A percentile compares a stretch with the other conserved stretches of the same genome.
Conservation (phyloP, 192 early-diverging fungal genomes). For the Umbelopsis vinacea region DNA sequence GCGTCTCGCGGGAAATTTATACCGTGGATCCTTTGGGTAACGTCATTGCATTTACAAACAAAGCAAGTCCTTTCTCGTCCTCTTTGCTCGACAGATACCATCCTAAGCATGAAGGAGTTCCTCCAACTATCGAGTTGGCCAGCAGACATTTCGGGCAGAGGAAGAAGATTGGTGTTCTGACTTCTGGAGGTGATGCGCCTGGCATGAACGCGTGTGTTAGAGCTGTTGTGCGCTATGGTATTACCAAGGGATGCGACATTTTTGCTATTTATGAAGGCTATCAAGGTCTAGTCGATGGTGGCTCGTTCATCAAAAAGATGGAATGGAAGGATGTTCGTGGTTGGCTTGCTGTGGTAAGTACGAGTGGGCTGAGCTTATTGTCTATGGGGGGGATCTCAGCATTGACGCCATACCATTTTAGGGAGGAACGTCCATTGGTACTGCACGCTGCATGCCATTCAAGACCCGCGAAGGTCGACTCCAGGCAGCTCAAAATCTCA, state of each 20-base stretch:
- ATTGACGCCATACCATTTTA: slow-evolving; percentile 22
- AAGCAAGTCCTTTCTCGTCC: slow-evolving; percentile 28
- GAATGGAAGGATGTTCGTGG: slow-evolving; percentile 91
- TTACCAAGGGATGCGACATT: slow-evolving; percentile 79
- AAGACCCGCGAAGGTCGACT: slow-evolving; percentile 86
- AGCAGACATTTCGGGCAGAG: slow-evolving; percentile 2
- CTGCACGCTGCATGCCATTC: slow-evolving; percentile 88
- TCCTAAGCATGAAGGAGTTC: not conserved
- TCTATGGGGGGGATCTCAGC: not conserved
- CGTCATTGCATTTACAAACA: slow-evolving; percentile 73
- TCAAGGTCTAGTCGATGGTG: slow-evolving; percentile 94
- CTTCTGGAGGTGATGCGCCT: slow-evolving; percentile 91
- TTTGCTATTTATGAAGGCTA: slow-evolving; percentile 97
- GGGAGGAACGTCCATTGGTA: slow-evolving; percentile 95
- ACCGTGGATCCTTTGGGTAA: slow-evolving; percentile 84
- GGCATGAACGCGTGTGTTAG: slow-evolving; percentile 98
- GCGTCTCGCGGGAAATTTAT: slow-evolving; percentile 46
- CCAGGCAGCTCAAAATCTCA: slow-evolving; percentile 80
- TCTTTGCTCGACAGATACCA: not conserved
- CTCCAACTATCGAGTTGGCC: not conserved
- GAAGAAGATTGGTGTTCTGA: slow-evolving; percentile 89
- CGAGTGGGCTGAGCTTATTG: not conserved
- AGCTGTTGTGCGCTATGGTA: slow-evolving; percentile 84
- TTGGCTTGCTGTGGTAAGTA: slow-evolving; percentile 69
- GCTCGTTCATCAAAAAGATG: slow-evolving; percentile 80